Base-by-base conservation (phyloP, 2,329 filamentous ascomycete genomes). In the Hypoxylon sp. region DNA sequence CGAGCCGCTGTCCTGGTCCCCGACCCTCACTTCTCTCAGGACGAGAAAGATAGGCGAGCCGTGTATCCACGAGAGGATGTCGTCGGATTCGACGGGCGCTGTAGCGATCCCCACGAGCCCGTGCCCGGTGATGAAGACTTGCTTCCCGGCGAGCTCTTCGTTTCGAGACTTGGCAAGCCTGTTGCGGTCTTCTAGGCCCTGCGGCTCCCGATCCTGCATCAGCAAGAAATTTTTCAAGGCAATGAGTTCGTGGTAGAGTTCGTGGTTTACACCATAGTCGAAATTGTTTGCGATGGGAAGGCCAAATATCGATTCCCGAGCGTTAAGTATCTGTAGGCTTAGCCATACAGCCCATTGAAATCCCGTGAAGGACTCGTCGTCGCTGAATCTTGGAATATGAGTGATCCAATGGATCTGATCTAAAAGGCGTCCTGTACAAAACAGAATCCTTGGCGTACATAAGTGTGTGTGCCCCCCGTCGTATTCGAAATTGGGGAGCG, bases 81-180 rank as follows among this genome's bases (percentile, higher is more conserved):
- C 48, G n/a, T 27, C 55, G 4, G 7, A 3, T 27, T 27, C 5
- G 15, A 58, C 40, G 41, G 48, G 33, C 18, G 40, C 33, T 11
- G 55, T 58, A 13, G 55, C 48, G n/a, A 58, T 48, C 33, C 55
- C 48, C 13, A 58, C 21, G 9, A 52, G 15, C 2, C 55, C 42
- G 9, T 26, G 26, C 3, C 41, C n/a, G 1, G 55, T 52, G 24
- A 48, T 58, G 38, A 52, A 58, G 37, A 15, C 26, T 6, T 33
- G 21, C 10, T 48, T 58, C 13, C 48, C 48, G 6, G 29, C 42
- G 10, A 53, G 15, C 23, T 29, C 24, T 2, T 17, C 15, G 18
- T 26, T 20, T 21, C 47, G 21, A 42, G 13, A 9, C 2, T 24
- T 38, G 35, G 11, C 17, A 20, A 41, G 27, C n/a, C n/a, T n/a